A percentile compares a stretch with the other conserved stretches of the same genome.
These are phyloP conservation scores for Hymenoscyphus scutula DNA, from an alignment of 2,329 filamentous ascomycete genomes.

Conservation along the genomic window DNA sequence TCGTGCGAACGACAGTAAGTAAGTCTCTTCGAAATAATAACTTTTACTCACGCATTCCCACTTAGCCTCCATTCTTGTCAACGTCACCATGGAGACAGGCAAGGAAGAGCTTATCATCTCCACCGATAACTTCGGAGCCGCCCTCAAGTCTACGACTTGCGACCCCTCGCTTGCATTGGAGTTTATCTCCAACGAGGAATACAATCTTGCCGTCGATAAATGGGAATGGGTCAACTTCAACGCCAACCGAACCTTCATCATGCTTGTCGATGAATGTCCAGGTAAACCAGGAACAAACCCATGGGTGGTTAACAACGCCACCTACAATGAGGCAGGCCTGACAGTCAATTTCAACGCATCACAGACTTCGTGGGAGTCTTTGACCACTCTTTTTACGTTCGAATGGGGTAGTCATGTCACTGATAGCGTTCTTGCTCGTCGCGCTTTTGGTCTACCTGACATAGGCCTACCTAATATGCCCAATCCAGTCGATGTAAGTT, in stretches of 20 bases:
- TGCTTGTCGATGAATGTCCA: conserved; percentile 9
- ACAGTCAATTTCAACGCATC: conserved; percentile 8
- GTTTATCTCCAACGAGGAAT: conserved; percentile 4
- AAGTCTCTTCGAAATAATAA: not conserved
- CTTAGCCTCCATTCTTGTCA: conserved; percentile 8
- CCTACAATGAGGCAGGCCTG: not conserved
- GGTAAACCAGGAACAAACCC: conserved; percentile 10
- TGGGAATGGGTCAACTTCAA: conserved; percentile 13
- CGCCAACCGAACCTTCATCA: conserved; percentile 10
- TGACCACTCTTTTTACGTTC: conserved; percentile 8
- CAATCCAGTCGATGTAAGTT: too few relatives aligned
- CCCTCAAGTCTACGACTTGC: conserved; percentile 3
- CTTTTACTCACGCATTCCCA: not conserved
- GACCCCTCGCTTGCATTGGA: conserved; percentile 5
- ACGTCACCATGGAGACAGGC: conserved; percentile 10
- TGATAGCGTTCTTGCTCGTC: conserved; percentile 4
- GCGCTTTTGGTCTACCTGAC: not conserved
- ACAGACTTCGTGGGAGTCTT: conserved; percentile 8
- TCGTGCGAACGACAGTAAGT: conserved; percentile 2
- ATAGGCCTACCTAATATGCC: too few relatives aligned
- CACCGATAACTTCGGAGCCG: conserved; percentile 7
- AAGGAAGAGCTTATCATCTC: conserved; percentile 7
- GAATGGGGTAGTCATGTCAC: conserved; percentile 4
- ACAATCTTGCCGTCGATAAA: conserved; percentile 6
- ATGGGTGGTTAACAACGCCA: conserved; percentile 9